Conservation (phyloP, 768 basidiomycete species). For the Leccinum subgranulosum region DNA sequence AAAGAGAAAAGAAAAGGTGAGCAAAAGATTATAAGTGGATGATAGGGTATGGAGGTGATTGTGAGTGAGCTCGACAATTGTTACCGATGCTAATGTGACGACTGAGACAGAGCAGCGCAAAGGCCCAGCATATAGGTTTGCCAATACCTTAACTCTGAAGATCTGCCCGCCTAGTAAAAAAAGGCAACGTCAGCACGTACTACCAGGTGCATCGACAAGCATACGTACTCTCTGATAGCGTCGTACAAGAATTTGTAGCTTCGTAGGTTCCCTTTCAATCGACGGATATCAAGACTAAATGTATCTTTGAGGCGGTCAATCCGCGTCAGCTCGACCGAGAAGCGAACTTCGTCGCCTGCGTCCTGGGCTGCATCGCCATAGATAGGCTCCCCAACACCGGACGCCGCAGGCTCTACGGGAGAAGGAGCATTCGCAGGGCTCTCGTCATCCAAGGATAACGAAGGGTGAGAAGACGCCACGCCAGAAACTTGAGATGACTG, state of each 20-base stretch:
- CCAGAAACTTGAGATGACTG: slow-evolving; percentile 77
- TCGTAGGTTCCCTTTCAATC: slow-evolving; percentile 88
- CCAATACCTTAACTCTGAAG: slow-evolving; percentile 33
- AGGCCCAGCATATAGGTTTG: slow-evolving; percentile 21
- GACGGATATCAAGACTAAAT: slow-evolving; percentile 87
- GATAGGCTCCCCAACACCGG: slow-evolving; percentile 44
- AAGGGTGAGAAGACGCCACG: slow-evolving; percentile 37
- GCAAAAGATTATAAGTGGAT: slow-evolving; percentile 21
- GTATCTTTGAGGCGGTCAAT: slow-evolving; percentile 88
- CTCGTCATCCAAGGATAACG: slow-evolving; percentile 50
- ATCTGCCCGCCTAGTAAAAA: slow-evolving; percentile 33
- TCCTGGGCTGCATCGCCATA: slow-evolving; percentile 85
- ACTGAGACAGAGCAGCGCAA: neutral
- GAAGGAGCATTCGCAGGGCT: slow-evolving; percentile 20
- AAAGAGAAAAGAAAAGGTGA: neutral
- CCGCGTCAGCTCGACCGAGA: slow-evolving; percentile 91
- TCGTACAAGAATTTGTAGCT: slow-evolving; percentile 94
- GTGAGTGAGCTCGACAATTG: slow-evolving; percentile 8
- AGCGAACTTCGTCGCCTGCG: slow-evolving; percentile 92
- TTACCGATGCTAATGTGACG: neutral
- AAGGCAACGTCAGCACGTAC: slow-evolving; percentile 4
- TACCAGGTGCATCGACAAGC: slow-evolving; percentile 8
- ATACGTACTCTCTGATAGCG: slow-evolving; percentile 76
- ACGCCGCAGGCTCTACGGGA: slow-evolving; percentile 37
- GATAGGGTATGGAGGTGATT: slow-evolving; percentile 29